Percentiles rank a stretch among this genome's conserved stretches.
These are phyloP conservation scores for Erodium chrysanthum DNA, from an alignment of 441 rosid species.

Conservation along the genomic window DNA sequence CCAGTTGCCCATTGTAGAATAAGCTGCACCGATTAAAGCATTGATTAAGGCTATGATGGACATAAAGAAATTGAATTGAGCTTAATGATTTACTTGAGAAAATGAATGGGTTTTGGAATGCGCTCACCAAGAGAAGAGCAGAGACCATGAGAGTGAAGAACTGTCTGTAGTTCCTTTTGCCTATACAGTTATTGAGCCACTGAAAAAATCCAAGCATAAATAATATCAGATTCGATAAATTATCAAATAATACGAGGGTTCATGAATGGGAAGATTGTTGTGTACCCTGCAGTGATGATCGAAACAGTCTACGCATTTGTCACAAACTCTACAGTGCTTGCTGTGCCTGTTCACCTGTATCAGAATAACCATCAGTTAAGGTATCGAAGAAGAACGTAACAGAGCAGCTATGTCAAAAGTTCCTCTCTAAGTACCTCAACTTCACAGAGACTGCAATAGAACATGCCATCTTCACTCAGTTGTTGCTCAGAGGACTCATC, in stretches of 20 bases:
- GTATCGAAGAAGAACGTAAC: neutral
- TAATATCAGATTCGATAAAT: slow-evolving; percentile 12
- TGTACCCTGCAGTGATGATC: slow-evolving; percentile 95
- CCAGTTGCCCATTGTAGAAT: slow-evolving; percentile 92
- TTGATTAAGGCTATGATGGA: neutral
- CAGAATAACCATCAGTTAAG: slow-evolving; percentile 2
- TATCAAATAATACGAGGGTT: neutral
- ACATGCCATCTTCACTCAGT: slow-evolving; percentile 91
- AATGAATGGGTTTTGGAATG: neutral
- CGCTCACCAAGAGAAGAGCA: slow-evolving; percentile 49
- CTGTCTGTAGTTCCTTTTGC: slow-evolving; percentile 71
- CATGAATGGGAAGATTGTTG: neutral
- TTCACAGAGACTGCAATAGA: slow-evolving; percentile 91
- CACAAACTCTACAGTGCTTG: slow-evolving; percentile 97
- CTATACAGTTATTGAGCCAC: slow-evolving; percentile 98
- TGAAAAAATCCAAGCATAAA: slow-evolving; percentile 27
- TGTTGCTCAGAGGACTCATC: slow-evolving; percentile 64
- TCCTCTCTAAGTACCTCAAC: slow-evolving; percentile 56
- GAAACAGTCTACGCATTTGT: slow-evolving; percentile 85
- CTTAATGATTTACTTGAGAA: neutral
- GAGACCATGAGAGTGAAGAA: slow-evolving; percentile 89
- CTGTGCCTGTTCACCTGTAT: slow-evolving; percentile 85
- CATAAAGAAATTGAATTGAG: neutral
- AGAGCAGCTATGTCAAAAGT: neutral
- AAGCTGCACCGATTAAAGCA: slow-evolving; percentile 29